Evolutionary conservation across 306 rosid species (phyloP).

Genomic region (Nissolia schottii): DNA sequence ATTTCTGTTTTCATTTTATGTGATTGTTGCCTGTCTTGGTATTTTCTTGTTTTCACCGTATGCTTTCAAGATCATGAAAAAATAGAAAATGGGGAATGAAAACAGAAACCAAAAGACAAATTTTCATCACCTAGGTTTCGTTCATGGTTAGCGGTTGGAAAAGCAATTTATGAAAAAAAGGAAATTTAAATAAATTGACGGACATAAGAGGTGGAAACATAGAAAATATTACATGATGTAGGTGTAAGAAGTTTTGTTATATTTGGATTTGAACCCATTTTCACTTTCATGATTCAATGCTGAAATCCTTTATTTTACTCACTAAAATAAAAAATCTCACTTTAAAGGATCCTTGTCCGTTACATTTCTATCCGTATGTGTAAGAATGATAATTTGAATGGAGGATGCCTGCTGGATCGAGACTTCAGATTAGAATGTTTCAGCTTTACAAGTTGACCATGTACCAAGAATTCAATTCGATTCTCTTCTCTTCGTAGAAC

Average conservation of each 20-base stretch:
- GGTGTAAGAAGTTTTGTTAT: neutral
- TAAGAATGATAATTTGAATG: neutral
- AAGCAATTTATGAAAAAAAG: neutral
- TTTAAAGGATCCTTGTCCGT: no score
- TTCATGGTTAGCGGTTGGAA: neutral
- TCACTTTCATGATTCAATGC: no score
- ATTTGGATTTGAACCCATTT: no score
- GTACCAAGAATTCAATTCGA: neutral
- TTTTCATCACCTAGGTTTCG: neutral
- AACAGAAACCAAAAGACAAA: no score
- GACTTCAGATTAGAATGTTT: neutral
- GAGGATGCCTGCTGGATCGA: neutral
- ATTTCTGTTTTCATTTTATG: no score
- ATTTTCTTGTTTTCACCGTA: no score
- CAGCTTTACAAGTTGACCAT: neutral
- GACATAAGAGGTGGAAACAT: neutral
- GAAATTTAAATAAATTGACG: neutral
- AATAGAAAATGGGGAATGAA: no score
- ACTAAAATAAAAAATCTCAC: no score
- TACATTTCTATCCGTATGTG: neutral
- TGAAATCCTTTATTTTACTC: no score
- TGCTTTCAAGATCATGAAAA: no score
- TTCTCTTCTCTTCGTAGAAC: neutral
- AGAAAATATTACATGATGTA: constrained; percentile 40
- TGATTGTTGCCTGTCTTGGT: no score